Conservation (phyloP, 345 rosid genomes). For the Draba incana region DNA sequence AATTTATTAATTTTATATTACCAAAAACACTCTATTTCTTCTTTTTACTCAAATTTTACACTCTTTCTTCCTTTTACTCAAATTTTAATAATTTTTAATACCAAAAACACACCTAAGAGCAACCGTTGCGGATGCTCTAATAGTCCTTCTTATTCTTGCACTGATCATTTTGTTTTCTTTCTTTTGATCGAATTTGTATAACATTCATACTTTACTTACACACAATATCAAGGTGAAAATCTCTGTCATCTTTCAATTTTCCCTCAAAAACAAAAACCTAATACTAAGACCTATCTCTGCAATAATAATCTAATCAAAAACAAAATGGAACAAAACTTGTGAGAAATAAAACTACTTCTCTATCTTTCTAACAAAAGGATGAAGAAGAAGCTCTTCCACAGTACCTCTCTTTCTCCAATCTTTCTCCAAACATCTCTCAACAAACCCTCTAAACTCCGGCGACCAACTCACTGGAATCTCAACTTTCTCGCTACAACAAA, state of each 20-base stretch:
- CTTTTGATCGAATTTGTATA: constrained; percentile 13
- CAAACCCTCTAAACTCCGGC: constrained; percentile 49
- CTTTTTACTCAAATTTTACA: too few relatives aligned
- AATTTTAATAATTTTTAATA: too few relatives aligned
- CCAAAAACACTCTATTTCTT: too few relatives aligned
- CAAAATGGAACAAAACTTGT: neutral
- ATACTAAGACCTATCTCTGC: too few relatives aligned
- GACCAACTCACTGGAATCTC: constrained; percentile 57
- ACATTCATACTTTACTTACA: neutral
- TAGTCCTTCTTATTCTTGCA: constrained; percentile 12
- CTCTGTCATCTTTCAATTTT: constrained; percentile 26
- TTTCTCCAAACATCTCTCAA: constrained; percentile 61
- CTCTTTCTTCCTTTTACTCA: too few relatives aligned
- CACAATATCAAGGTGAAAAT: neutral
- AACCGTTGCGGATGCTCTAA: too few relatives aligned
- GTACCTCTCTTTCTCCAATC: constrained; percentile 65
- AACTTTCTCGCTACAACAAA: constrained; percentile 54
- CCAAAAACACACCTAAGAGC: too few relatives aligned
- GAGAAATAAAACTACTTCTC: neutral
- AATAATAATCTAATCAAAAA: too few relatives aligned
- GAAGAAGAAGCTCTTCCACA: constrained; percentile 58
- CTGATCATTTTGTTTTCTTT: constrained; percentile 3
- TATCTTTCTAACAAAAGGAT: constrained; percentile 51
- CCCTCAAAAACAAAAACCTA: too few relatives aligned
- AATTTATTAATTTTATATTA: too few relatives aligned